A percentile compares a stretch with the other conserved stretches of the same genome.
phyloP scores from a whole-genome alignment of 805 yeast species.

The Candida schatavii region DNA sequence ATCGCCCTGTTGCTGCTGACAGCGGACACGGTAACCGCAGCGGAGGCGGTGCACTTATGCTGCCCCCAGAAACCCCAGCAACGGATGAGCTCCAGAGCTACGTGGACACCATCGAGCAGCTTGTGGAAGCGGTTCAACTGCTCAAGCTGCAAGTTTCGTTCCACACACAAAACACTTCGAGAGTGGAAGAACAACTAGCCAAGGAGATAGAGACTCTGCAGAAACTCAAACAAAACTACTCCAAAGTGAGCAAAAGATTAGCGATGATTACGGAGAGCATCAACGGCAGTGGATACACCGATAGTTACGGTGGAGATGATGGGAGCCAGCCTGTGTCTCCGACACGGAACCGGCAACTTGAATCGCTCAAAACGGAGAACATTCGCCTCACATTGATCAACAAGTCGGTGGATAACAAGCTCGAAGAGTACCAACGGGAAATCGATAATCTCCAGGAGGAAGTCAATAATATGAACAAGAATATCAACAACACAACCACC shows the following conservation, averaged over 20 bases:
- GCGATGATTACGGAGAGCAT: conserved; percentile 1
- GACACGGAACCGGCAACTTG: conserved; percentile 4
- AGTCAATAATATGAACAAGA: conserved; percentile 25
- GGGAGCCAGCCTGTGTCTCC: not conserved
- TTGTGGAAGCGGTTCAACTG: conserved; percentile 16
- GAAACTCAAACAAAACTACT: conserved; percentile 18
- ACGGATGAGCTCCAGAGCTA: conserved; percentile 5
- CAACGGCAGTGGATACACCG: conserved; percentile 8
- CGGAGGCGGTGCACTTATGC: not conserved
- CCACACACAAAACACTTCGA: conserved; percentile 18
- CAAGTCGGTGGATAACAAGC: conserved; percentile 20
- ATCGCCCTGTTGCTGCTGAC: too few species aligned
- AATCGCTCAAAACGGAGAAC: conserved; percentile 16
- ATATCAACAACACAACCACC: not conserved
- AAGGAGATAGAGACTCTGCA: conserved; percentile 22
- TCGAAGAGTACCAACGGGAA: conserved; percentile 27
- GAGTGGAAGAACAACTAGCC: conserved; percentile 19
- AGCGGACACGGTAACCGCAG: too few species aligned
- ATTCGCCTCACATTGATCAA: conserved; percentile 15
- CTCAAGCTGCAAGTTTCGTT: conserved; percentile 18
- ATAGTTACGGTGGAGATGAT: not conserved
- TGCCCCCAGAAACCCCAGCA: conserved; percentile 2
- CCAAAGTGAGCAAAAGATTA: conserved; percentile 18
- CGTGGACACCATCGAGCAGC: conserved; percentile 1
- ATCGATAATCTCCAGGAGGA: conserved; percentile 32